phyloP scores from a whole-genome alignment of 78 protist genomes.

The Dictyostelium capitatum region DNA sequence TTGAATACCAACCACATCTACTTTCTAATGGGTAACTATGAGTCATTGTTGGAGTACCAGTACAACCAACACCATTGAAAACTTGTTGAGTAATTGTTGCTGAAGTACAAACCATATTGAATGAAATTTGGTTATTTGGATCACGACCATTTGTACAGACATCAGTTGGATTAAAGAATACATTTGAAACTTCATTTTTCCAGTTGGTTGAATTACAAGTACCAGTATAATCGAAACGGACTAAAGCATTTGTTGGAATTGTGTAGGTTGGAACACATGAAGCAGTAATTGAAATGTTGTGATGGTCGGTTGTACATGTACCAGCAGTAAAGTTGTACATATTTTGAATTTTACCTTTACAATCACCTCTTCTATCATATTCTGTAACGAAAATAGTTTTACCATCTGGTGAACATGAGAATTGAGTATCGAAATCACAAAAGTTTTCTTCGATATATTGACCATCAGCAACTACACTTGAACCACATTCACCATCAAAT shows the following conservation, averaged over 20 bases:
- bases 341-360: background rate
- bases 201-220: slow-evolving; percentile 1
- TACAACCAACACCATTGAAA: background rate
- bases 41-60: background rate
- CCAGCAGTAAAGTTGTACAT: background rate
- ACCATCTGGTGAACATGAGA: slow-evolving; percentile 4
- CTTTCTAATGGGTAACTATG: background rate
- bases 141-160: background rate
- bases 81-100: slow-evolving; percentile 9
- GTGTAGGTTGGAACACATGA: slow-evolving; percentile 13
- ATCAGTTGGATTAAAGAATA: background rate
- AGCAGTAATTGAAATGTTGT: background rate
- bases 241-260: background rate
- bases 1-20: slow-evolving; percentile 16
- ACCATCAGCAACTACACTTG: background rate
- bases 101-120: background rate
- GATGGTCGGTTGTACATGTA: background rate
- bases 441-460: slow-evolving; percentile 7
- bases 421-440: background rate
- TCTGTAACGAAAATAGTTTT: background rate
- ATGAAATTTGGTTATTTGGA: slow-evolving; percentile 17
- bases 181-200: slow-evolving; percentile 2
- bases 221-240: slow-evolving; percentile 8
- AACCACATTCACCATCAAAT: slow-evolving; percentile 5
- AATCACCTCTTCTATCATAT: slow-evolving; percentile 4